Conservation (phyloP, 768 basidiomycete genomes). For the Leccinum incarnatum region DNA sequence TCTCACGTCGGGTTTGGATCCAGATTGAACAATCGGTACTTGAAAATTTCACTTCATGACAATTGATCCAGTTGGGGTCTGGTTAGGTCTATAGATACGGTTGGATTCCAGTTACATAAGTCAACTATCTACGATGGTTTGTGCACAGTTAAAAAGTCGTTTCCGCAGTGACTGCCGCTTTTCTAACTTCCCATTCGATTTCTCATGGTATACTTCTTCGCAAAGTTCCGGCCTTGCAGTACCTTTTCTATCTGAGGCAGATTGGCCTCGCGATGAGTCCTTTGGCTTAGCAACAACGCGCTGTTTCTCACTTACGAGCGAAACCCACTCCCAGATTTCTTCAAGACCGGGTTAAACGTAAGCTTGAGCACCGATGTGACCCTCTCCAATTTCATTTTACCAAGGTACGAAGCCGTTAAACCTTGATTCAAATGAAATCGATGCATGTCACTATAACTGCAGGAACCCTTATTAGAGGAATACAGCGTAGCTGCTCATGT, state of each 20-base stretch:
- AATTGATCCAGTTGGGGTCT: too few species aligned
- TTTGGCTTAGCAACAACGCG: slow-evolving; percentile 80
- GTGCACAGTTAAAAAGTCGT: too few species aligned
- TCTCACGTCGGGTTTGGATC: too few species aligned
- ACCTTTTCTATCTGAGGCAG: slow-evolving; percentile 97
- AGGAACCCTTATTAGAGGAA: slow-evolving; percentile 95
- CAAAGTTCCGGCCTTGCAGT: slow-evolving; percentile 96
- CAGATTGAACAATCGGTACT: too few species aligned
- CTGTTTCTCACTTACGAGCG: slow-evolving; percentile 95
- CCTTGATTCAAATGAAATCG: not conserved
- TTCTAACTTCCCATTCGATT: slow-evolving; percentile 95
- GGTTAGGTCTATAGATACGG: too few species aligned
- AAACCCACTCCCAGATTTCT: slow-evolving; percentile 96
- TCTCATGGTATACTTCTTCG: slow-evolving; percentile 98
- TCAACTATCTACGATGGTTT: too few species aligned
- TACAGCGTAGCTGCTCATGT: slow-evolving; percentile 98
- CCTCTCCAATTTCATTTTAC: slow-evolving; percentile 98
- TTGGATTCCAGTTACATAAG: too few species aligned
- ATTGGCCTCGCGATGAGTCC: slow-evolving; percentile 99
- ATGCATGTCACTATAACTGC: slow-evolving; percentile 1
- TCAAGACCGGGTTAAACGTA: slow-evolving; percentile 93
- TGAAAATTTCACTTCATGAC: too few species aligned
- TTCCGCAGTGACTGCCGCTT: slow-evolving; percentile 49
- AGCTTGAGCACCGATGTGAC: slow-evolving; percentile 90
- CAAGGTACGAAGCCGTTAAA: slow-evolving; percentile 52